Conservation (phyloP, 2,329 filamentous ascomycete species). For the Penicillium digitatum region DNA sequence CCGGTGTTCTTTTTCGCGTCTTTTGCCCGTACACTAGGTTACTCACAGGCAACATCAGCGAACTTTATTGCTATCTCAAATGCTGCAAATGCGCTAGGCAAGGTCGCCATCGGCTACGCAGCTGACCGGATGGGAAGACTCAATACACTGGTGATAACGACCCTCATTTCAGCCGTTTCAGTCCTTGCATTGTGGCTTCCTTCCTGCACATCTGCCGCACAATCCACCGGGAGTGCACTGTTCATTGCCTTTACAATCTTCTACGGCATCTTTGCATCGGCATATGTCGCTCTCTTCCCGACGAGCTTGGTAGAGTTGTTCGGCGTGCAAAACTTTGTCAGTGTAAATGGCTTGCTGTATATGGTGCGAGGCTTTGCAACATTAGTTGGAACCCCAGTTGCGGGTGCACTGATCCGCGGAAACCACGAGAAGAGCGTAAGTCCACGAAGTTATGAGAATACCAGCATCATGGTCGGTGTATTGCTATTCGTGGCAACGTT, state of each 20-base stretch:
- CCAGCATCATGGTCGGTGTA: constrained; percentile 25
- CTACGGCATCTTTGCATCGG: constrained; percentile 39
- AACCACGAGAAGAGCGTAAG: constrained; percentile 3
- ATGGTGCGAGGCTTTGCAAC: constrained; percentile 40
- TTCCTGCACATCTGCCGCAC: constrained; percentile 12
- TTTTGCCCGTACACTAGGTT: constrained; percentile 40
- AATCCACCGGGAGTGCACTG: constrained; percentile 16
- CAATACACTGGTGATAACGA: constrained; percentile 37
- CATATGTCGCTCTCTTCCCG: constrained; percentile 41
- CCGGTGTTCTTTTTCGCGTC: constrained; percentile 41
- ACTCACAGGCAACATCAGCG: constrained; percentile 33
- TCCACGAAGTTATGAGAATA: constrained; percentile 22
- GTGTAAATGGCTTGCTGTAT: constrained; percentile 40
- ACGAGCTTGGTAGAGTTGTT: constrained; percentile 40
- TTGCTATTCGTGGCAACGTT: constrained; percentile 23
- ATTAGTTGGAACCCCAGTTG: constrained; percentile 38
- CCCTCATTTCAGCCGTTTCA: constrained; percentile 27
- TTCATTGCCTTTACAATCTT: constrained; percentile 33
- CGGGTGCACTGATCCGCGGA: constrained; percentile 28
- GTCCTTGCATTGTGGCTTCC: constrained; percentile 28
- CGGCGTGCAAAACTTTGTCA: constrained; percentile 38
- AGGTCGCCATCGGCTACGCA: constrained; percentile 37
- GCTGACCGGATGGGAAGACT: constrained; percentile 40
- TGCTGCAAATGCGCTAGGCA: constrained; percentile 39
- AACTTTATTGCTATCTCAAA: constrained; percentile 42